A percentile compares a stretch with the other conserved stretches of the same genome.
phyloP scores from a whole-genome alignment of 495 filamentous ascomycete genomes.

The Hypoxylon perforatum region DNA sequence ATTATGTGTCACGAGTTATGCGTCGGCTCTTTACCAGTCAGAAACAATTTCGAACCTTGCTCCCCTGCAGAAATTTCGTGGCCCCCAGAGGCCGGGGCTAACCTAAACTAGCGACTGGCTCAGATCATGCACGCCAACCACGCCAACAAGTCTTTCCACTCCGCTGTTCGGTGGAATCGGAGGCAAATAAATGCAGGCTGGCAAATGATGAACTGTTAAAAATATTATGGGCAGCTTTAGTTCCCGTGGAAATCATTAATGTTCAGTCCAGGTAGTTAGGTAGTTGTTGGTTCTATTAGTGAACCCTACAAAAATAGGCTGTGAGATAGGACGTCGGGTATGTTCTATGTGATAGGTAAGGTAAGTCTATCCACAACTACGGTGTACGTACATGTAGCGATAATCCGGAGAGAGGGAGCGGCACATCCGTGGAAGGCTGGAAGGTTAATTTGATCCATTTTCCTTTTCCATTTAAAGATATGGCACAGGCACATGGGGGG shows the following conservation, averaged over 20 bases:
- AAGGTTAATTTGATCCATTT: constrained; percentile 28
- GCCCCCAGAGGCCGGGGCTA: constrained; percentile 25
- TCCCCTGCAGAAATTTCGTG: constrained; percentile 43
- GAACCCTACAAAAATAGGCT: too few species aligned
- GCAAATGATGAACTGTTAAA: too few species aligned
- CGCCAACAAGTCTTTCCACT: constrained; percentile 15
- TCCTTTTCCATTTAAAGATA: constrained; percentile 27
- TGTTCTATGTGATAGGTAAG: not conserved
- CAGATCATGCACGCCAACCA: constrained; percentile 19
- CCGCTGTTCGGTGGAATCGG: constrained; percentile 28
- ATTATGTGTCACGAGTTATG: constrained; percentile 8
- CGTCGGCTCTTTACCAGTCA: constrained; percentile 26
- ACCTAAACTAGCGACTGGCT: constrained; percentile 18
- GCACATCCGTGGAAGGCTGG: constrained; percentile 31
- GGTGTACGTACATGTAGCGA: not conserved
- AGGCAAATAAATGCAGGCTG: constrained; percentile 11
- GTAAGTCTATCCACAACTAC: too few species aligned
- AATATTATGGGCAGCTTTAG: constrained; percentile 11
- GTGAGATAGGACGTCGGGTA: not conserved
- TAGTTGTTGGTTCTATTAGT: too few species aligned
- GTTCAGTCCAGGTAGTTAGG: too few species aligned
- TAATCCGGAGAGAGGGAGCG: constrained; percentile 15
- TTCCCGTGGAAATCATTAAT: not conserved
- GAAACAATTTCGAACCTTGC: constrained; percentile 18
- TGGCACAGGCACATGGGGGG: constrained; percentile 7